Base-by-base conservation (phyloP, 75 land plant species). In the Pinus tabuliformis region DNA sequence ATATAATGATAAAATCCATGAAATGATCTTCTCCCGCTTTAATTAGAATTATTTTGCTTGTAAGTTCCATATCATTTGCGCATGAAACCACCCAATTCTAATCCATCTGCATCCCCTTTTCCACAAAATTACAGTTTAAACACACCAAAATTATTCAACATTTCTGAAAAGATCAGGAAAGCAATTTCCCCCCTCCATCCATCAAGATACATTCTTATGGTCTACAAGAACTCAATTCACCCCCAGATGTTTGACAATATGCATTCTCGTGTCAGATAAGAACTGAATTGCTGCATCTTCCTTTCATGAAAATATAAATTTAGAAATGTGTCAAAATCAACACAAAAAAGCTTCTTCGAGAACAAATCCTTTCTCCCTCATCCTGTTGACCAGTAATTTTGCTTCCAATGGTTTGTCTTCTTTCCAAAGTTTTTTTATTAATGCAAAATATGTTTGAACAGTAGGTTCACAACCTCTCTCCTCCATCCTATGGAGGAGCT, bases 401-500 rank as follows among this genome's bases (percentile, higher is more conserved):
- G 91, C 92, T 59, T 86, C 89, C 20, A 65, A 61, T 15, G 62
- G 7, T 30, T 70, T 87, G 14, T 80, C 83, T 42, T 77, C 81
- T 73, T 81, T 89, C 74, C 85, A 79, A 45, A 75, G 76, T 68
- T 65, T 68, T 75, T 30, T 61, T 11, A 75, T 75, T 21, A 75
- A 39, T 62, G 21, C 62, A 18, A 28, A 14, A 58, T 56, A 30
- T 63, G 86, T 88, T 24, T 81, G 82, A 20, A 84, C 75, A 73
- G 73, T 81, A 57, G 83, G 83, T 63, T 33, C 36, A 58, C 61
- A 75, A 56, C 80, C 75, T 59, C 45, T 83, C 24, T 87, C 59
- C 75, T 88, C 88, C 88, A 84, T 84, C 8, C 83, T 64, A 26
- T 82, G 77, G 58, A 91, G 76, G 60, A 82, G 39, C 77, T 90